These are phyloP conservation scores for Vicia faba DNA, from an alignment of 306 rosid species.

Conservation along the genomic window DNA sequence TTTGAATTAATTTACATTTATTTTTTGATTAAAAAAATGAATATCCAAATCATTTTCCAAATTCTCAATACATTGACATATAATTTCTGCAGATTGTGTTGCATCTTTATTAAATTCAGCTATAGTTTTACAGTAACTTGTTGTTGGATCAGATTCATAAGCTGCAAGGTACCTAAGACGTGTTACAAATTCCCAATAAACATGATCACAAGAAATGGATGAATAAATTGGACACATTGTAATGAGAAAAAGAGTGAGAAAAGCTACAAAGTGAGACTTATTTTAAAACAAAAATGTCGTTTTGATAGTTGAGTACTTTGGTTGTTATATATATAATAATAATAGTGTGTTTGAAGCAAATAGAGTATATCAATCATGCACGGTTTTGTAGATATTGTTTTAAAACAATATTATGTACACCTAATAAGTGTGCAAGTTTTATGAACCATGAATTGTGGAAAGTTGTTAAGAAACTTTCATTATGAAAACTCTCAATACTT, in stretches of 20 bases:
- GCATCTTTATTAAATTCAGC: slow-evolving; percentile 10
- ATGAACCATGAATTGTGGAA: slow-evolving; percentile 22
- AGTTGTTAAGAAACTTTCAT: slow-evolving; percentile 16
- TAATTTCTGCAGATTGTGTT: background rate
- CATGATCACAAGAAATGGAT: slow-evolving; percentile 24
- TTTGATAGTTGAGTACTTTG: slow-evolving; percentile 7
- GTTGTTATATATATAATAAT: slow-evolving; percentile 1
- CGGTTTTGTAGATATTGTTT: slow-evolving; percentile 14
- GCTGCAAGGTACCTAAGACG: slow-evolving; percentile 37
- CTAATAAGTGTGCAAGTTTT: slow-evolving; percentile 26
- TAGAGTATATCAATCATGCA: background rate
- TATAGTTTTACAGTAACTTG: slow-evolving; percentile 7
- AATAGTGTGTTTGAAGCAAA: background rate
- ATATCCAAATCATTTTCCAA: too few relatives aligned
- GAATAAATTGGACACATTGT: slow-evolving; percentile 22
- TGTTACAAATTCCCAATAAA: slow-evolving; percentile 38
- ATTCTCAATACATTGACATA: slow-evolving; percentile 34
- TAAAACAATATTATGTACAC: background rate
- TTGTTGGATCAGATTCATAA: slow-evolving; percentile 33
- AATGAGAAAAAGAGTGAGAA: slow-evolving; percentile 10
- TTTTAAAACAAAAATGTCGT: slow-evolving; percentile 1
- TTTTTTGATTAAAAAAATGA: too few relatives aligned
- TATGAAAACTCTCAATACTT: background rate
- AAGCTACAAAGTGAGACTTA: slow-evolving; percentile 7
- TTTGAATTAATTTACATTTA: too few relatives aligned